These are phyloP conservation scores for Tieghemostelium lacteum DNA, from an alignment of 78 protist genomes.

Conservation along the genomic window DNA sequence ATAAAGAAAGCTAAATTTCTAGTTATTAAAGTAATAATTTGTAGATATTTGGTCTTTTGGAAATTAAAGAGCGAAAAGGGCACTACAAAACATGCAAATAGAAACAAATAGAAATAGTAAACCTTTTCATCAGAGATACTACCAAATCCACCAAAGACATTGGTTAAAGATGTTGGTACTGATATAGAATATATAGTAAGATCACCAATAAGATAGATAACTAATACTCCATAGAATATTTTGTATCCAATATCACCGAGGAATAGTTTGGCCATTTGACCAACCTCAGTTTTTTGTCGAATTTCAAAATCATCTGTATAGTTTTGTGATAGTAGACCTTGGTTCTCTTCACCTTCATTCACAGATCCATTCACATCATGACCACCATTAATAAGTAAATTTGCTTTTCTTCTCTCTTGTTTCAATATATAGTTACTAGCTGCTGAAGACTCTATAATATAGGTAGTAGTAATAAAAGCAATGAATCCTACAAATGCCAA, in stretches of 20 bases:
- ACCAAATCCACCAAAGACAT: conserved; percentile 49
- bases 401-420: not conserved
- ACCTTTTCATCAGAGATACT: conserved; percentile 1
- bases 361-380: not conserved
- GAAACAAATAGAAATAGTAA: conserved; percentile 60
- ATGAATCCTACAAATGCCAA: conserved; percentile 69
- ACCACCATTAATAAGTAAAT: too few species aligned
- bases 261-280: conserved; percentile 38
- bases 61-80: conserved; percentile 66
- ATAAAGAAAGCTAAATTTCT: conserved; percentile 78
- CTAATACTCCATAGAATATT: conserved; percentile 50
- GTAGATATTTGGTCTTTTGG: conserved; percentile 85
- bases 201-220: conserved; percentile 72
- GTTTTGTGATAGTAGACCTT: not conserved
- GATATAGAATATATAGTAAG: conserved; percentile 67
- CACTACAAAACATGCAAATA: conserved; percentile 70
- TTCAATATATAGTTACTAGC: conserved; percentile 48
- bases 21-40: conserved; percentile 64
- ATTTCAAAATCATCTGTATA: conserved; percentile 33
- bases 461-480: conserved; percentile 75
- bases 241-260: conserved; percentile 64
- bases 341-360: not conserved
- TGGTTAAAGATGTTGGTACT: conserved; percentile 56
- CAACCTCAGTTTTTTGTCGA: conserved; percentile 42
- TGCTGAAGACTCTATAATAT: conserved; percentile 62